phyloP scores from a whole-genome alignment of 176 grass and related monocot genomes.

The Ananas comosus region DNA sequence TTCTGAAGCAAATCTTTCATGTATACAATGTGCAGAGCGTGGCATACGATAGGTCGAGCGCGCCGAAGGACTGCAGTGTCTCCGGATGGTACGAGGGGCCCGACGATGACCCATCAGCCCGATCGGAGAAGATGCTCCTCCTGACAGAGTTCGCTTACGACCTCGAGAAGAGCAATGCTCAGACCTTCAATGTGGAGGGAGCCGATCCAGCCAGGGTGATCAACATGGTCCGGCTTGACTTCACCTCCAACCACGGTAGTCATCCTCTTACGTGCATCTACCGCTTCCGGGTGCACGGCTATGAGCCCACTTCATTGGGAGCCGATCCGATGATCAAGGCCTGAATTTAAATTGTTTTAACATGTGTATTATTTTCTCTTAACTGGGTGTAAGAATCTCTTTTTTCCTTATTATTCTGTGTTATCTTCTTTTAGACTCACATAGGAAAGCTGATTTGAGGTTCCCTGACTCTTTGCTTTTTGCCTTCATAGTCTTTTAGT shows the following conservation, averaged over 20 bases:
- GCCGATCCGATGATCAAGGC: too few species aligned
- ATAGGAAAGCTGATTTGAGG: too few species aligned
- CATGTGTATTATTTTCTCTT: too few species aligned
- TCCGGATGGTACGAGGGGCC: constrained; percentile 48
- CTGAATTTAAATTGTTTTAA: too few species aligned
- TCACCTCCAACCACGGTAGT: constrained; percentile 69
- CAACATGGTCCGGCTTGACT: constrained; percentile 51
- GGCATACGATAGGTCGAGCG: constrained; percentile 72
- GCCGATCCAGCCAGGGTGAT: constrained; percentile 11
- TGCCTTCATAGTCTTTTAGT: too few species aligned
- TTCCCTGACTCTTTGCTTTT: too few species aligned
- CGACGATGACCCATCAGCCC: constrained; percentile 23
- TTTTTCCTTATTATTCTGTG: too few species aligned
- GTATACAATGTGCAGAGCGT: constrained; percentile 49
- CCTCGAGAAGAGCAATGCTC: constrained; percentile 59
- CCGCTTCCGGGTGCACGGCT: constrained; percentile 84
- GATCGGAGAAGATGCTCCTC: constrained; percentile 1
- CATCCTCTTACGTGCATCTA: constrained; percentile 70
- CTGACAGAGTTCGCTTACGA: constrained; percentile 61
- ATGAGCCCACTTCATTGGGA: constrained; percentile 28
- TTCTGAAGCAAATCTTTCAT: not conserved
- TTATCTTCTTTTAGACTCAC: too few species aligned
- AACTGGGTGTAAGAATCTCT: too few species aligned
- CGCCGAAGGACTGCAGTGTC: constrained; percentile 64
- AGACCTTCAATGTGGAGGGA: constrained; percentile 57